A percentile compares a stretch with the other conserved stretches of the same genome.
Evolutionary conservation across 345 rosid genomes (phyloP).

Genomic region (Clarkia xantiana): DNA sequence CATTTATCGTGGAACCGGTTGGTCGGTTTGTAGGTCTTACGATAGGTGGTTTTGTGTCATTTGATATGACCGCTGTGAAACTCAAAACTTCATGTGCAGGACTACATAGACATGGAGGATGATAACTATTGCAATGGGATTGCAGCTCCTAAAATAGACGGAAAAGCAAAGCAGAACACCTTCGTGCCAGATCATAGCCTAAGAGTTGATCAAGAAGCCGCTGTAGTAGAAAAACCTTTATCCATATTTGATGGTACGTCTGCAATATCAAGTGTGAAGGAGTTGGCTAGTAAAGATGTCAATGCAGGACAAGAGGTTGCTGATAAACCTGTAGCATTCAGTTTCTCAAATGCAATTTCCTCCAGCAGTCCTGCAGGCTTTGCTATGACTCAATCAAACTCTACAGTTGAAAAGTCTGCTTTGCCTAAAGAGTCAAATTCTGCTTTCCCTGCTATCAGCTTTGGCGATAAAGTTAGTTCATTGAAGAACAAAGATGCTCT

Average conservation of each 20-base stretch:
- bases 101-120: constrained; percentile 60
- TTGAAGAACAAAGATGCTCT: constrained; percentile 20
- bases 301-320: constrained; percentile 19
- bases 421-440: constrained; percentile 13
- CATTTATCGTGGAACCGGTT: too few relatives aligned
- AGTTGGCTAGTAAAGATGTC: constrained; percentile 17
- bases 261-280: constrained; percentile 16
- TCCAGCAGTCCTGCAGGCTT: constrained; percentile 21
- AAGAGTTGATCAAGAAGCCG: constrained; percentile 20
- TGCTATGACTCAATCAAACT: constrained; percentile 16
- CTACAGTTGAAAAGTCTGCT: constrained; percentile 14
- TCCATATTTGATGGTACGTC: constrained; percentile 21
- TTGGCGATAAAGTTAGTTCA: constrained; percentile 17
- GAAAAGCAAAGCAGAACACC: constrained; percentile 23
- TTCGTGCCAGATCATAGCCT: constrained; percentile 15
- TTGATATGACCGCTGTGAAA: not conserved
- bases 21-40: too few relatives aligned
- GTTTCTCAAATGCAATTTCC: constrained; percentile 14
- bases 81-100: constrained; percentile 25
- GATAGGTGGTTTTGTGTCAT: not conserved
- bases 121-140: constrained; percentile 22
- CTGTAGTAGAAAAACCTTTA: constrained; percentile 17
- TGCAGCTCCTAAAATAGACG: constrained; percentile 13
- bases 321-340: constrained; percentile 20
- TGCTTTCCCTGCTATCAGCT: constrained; percentile 11